phyloP scores from a whole-genome alignment of 441 rosid genomes.

The Macaranga tanarius region DNA sequence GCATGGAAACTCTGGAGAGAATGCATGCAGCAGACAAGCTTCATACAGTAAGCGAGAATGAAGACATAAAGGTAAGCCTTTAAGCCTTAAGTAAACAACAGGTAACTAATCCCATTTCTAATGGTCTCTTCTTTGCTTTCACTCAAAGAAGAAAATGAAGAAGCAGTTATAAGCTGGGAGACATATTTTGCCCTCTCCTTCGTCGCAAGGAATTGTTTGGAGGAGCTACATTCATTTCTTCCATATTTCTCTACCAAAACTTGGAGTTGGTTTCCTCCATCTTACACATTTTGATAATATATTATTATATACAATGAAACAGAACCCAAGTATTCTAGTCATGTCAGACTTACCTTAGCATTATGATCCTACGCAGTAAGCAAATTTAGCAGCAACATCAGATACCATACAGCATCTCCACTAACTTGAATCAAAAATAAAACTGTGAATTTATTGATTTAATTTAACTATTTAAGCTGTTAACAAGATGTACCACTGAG shows the following conservation, averaged over 20 bases:
- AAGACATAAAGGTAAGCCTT: not conserved
- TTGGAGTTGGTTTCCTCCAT: not conserved
- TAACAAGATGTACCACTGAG: not conserved
- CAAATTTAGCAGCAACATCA: not conserved
- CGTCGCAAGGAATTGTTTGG: not conserved
- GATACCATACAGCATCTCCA: not conserved
- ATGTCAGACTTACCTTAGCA: not conserved
- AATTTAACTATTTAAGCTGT: not conserved
- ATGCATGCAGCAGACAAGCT: not conserved
- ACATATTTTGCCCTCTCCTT: not conserved
- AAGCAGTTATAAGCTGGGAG: not conserved
- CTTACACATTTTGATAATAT: not conserved
- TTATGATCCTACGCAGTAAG: not conserved
- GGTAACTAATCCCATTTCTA: not conserved
- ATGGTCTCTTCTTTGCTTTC: not conserved
- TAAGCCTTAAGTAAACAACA: not conserved
- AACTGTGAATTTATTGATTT: not conserved
- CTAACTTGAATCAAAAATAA: too few species aligned
- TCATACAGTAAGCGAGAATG: not conserved
- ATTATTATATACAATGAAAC: not conserved
- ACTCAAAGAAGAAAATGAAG: not conserved
- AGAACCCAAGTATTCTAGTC: too few species aligned
- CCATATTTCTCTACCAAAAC: not conserved
- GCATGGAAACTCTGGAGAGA: not conserved
- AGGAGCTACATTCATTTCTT: constrained; percentile 1